Conservation (phyloP, 2,329 filamentous ascomycete genomes). For the Alternaria arborescens region DNA sequence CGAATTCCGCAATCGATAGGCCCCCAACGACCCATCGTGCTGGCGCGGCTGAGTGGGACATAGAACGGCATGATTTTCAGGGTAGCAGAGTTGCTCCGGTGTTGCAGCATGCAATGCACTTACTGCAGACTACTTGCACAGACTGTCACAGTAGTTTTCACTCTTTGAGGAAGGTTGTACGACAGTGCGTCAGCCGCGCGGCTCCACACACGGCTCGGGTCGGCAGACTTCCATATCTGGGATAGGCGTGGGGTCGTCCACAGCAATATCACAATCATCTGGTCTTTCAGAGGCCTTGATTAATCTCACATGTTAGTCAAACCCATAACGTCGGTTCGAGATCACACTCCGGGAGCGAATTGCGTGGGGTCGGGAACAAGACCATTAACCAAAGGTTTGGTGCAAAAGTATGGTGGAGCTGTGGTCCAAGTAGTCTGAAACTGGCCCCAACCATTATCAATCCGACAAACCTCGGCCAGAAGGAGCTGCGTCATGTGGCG, state of each 20-base stretch:
- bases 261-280: background rate
- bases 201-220: constrained; percentile 22
- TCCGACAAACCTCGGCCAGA: background rate
- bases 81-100: constrained; percentile 3
- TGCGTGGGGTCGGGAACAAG: background rate
- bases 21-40: background rate
- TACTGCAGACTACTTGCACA: constrained; percentile 1
- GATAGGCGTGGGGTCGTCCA: constrained; percentile 1
- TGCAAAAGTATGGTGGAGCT: background rate
- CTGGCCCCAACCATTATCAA: background rate
- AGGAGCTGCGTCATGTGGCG: constrained; percentile 1
- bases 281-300: background rate
- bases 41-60: constrained; percentile 1
- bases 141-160: constrained; percentile 1
- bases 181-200: constrained; percentile 20
- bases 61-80: constrained; percentile 2
- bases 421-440: background rate
- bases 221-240: constrained; percentile 14
- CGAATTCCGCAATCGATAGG: constrained; percentile 3
- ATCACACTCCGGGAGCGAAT: background rate
- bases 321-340: background rate
- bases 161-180: constrained; percentile 8
- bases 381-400: background rate
- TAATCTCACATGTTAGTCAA: background rate
- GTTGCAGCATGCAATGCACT: constrained; percentile 16